Percentiles rank a stretch among this genome's conserved stretches.
Evolutionary conservation across 1,139 yeast species (phyloP).

Genomic region (Chernovozyma sophiae-reginae): DNA sequence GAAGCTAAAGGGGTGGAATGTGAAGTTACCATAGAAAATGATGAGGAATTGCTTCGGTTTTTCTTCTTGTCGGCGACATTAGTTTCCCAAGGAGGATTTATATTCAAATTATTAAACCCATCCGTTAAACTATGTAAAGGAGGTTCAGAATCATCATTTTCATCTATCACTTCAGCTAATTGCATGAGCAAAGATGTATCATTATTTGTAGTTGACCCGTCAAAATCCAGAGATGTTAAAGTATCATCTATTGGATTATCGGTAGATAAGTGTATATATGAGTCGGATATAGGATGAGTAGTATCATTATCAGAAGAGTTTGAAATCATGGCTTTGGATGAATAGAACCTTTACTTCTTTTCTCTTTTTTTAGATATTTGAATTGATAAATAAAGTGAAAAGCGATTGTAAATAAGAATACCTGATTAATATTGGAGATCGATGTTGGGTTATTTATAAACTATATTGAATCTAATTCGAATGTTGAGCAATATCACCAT

Average conservation of each 20-base stretch:
- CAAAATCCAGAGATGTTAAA: slow-evolving; percentile 6
- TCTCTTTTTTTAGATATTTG: too few species aligned
- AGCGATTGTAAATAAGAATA: too few species aligned
- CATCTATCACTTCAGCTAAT: slow-evolving; percentile 18
- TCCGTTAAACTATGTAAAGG: background rate
- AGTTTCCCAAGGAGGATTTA: background rate
- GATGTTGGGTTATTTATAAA: too few species aligned
- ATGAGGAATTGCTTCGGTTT: background rate
- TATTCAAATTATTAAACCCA: slow-evolving; percentile 1
- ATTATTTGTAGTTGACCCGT: slow-evolving; percentile 3
- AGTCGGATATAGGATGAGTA: slow-evolving; percentile 6
- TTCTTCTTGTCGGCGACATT: background rate
- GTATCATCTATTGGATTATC: slow-evolving; percentile 7
- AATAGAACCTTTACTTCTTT: too few species aligned
- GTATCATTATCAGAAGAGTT: background rate
- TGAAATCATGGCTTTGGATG: background rate
- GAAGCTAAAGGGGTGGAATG: slow-evolving; percentile 29
- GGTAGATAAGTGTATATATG: slow-evolving; percentile 6
- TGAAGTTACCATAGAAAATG: slow-evolving; percentile 13
- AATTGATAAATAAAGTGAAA: too few species aligned
- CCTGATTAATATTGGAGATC: too few species aligned
- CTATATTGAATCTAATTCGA: too few species aligned
- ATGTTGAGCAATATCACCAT: too few species aligned
- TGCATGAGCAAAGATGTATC: slow-evolving; percentile 16
- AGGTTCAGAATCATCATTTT: background rate